Base-by-base conservation (phyloP, 441 rosid species). In the Populus hybrid region DNA sequence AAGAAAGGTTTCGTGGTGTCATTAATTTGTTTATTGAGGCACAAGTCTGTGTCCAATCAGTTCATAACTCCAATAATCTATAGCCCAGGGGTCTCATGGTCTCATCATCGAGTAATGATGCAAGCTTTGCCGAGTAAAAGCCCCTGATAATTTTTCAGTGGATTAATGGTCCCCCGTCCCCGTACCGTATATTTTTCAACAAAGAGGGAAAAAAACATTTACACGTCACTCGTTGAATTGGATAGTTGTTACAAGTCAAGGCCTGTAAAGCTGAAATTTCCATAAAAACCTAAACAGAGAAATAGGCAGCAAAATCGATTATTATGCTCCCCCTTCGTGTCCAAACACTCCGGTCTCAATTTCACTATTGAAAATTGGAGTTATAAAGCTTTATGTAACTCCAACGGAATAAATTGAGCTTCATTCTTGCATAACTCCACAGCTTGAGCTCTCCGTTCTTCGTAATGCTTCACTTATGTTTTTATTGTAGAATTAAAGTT, bases 151-250 rank as follows among this genome's bases (percentile, higher is more conserved):
- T 20, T 23, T 35, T n/a, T 35, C 18, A 26, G 20, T 20, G 21
- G 33, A 16, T 36, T 16, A 26, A 70, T 36, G 82, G 76, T 79
- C 84, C 78, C 26, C n/a, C 78, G 76, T 79, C 84, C 76, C 26
- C n/a, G 5, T 6, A 7, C 64, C 70, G 36, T 14, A 1, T 35
- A 36, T 24, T 53, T n/a, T 36, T 74, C 64, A 24, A 69, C 68
- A 74, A 78, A 56, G 68, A 79, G 65, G 50, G 65, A 64, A 67
- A 6, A 20, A 36, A 0, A 23, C 50, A 21, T 69, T 65, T 72
- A 40, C 33, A 31, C 42, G 76, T 68, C 74, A 31, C 64, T 77
- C 50, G 9, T 26, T 5, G 23, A 66, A 65, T 16, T 71, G 8
- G 71, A 33, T 69, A 35, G 59, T 36, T 66, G 68, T 28, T 28